Conservation (phyloP, 2,329 filamentous ascomycete species). For the Colletotrichum costaricense region DNA sequence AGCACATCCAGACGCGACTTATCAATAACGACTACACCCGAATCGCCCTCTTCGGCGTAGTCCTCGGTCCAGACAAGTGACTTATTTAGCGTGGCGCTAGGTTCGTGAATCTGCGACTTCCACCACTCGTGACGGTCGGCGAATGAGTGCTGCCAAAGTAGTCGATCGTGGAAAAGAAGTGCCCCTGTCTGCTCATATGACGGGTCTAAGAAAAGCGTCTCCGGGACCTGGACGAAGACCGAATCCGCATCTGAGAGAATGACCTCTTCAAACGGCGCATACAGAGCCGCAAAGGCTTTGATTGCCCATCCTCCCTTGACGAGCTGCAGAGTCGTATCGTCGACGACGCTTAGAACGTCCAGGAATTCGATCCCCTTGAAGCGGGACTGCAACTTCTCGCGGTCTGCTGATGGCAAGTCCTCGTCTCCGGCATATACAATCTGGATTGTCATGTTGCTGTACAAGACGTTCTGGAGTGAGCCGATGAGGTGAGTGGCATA, state of each 20-base stretch:
- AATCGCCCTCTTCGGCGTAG: constrained; percentile 55
- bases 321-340: constrained; percentile 44
- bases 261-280: constrained; percentile 48
- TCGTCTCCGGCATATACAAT: constrained; percentile 49
- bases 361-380: constrained; percentile 44
- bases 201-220: constrained; percentile 44
- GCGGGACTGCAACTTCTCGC: constrained; percentile 39
- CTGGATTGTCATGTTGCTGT: constrained; percentile 46
- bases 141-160: constrained; percentile 49
- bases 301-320: constrained; percentile 50
- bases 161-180: constrained; percentile 53
- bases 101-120: constrained; percentile 49
- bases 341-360: constrained; percentile 46
- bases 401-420: constrained; percentile 41
- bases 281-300: constrained; percentile 53
- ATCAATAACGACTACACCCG: constrained; percentile 53
- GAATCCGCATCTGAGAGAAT: constrained; percentile 52
- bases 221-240: constrained; percentile 51
- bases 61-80: constrained; percentile 52
- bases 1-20: constrained; percentile 51
- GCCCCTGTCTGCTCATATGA: constrained; percentile 46
- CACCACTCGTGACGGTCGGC: constrained; percentile 51
- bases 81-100: constrained; percentile 44
- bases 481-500: constrained; percentile 48
- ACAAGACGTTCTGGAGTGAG: constrained; percentile 43